phyloP scores from a whole-genome alignment of 1,284 basidiomycete species.

The Malassezia dermatis region DNA sequence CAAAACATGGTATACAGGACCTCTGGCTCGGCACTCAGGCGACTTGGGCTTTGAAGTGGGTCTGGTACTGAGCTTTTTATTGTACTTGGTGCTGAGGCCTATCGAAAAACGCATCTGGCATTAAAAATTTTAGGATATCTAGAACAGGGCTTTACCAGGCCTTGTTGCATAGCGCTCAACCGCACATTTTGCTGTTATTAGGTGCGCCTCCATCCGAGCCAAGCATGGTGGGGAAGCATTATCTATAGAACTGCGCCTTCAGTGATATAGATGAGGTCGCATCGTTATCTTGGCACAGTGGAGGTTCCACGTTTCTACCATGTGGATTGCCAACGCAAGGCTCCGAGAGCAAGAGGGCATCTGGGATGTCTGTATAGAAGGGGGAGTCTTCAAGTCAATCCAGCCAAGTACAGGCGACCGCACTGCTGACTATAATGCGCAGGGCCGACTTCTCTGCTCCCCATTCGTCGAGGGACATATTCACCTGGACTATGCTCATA shows the following conservation, averaged over 20 bases:
- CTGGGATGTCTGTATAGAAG: neutral
- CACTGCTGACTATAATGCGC: neutral
- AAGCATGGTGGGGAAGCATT: no score
- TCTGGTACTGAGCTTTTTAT: conserved; percentile 30
- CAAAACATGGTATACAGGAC: conserved; percentile 40
- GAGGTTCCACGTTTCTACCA: neutral
- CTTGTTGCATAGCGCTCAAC: no score
- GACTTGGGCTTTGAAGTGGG: conserved; percentile 49
- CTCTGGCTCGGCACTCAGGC: conserved; percentile 34
- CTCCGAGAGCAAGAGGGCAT: neutral
- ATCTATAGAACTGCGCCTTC: conserved; percentile 31
- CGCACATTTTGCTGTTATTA: no score
- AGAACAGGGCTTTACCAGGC: no score
- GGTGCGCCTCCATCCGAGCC: no score
- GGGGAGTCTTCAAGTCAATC: neutral
- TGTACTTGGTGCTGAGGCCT: conserved; percentile 40
- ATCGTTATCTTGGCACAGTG: no score
- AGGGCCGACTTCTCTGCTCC: neutral
- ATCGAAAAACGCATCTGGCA: no score
- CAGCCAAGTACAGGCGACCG: neutral
- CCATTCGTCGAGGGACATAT: neutral
- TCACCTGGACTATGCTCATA: neutral
- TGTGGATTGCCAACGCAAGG: neutral
- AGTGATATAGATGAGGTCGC: neutral
- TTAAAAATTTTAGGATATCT: no score